Evolutionary conservation across 768 basidiomycete species (phyloP).

Genomic region (Xerocomus potaroensis): DNA sequence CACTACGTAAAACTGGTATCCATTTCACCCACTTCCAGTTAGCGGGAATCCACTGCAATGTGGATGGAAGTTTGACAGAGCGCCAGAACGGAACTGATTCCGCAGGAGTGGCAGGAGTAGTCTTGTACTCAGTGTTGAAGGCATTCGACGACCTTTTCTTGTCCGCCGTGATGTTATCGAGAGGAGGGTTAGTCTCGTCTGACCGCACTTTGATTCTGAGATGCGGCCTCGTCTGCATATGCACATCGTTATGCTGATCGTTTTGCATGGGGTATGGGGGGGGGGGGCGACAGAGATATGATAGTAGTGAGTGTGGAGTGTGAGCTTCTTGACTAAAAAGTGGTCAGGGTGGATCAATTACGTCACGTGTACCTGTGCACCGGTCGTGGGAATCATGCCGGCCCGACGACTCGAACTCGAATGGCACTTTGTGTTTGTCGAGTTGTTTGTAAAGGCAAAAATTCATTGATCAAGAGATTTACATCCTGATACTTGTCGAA

Average conservation of each 20-base stretch:
- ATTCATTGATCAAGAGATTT: too few species aligned
- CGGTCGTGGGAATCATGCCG: too few species aligned
- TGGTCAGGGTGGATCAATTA: too few species aligned
- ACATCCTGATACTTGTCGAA: too few species aligned
- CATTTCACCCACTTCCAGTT: slow-evolving; percentile 56
- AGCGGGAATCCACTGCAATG: slow-evolving; percentile 51
- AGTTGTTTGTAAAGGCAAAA: too few species aligned
- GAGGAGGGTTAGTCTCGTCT: background rate
- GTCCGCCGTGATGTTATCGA: background rate
- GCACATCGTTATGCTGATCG: background rate
- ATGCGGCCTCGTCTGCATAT: background rate
- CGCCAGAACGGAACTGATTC: background rate
- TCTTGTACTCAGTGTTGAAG: background rate
- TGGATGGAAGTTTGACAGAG: slow-evolving; percentile 22
- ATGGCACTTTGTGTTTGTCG: too few species aligned
- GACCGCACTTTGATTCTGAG: slow-evolving; percentile 8
- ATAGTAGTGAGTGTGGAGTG: background rate
- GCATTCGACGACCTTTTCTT: slow-evolving; percentile 1
- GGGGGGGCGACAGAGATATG: background rate
- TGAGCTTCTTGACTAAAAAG: too few species aligned
- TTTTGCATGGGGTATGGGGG: slow-evolving; percentile 12
- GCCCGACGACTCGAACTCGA: too few species aligned
- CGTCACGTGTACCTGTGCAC: too few species aligned
- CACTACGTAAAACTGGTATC: slow-evolving; percentile 61
- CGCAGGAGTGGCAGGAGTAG: background rate